Base-by-base conservation (phyloP, 768 basidiomycete species). In the Collybiopsis confluens region DNA sequence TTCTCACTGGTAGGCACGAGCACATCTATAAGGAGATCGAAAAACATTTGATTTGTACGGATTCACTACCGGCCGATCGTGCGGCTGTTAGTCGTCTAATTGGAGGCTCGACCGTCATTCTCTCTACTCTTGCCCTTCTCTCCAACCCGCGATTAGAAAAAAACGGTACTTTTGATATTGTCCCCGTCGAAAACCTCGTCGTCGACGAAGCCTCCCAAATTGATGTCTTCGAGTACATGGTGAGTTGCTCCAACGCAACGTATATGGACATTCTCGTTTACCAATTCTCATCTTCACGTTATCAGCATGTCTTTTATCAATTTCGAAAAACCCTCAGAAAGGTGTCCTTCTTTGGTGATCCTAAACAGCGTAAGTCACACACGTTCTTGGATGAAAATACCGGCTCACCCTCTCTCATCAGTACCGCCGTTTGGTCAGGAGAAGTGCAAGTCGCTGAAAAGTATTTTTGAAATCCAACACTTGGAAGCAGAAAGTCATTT, bases 161-260 rank as follows among this genome's bases (percentile, higher is more conserved):
- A 0, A 66, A 67, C 13, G 61, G 64, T 1, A 20, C 74, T 6
- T 75, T 73, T 58, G 41, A 61, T 0, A 27, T 73, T 3, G 62
- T 78, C 1, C 78, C 77, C 1, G 63, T 79, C 20, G 70, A 68
- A 23, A 64, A 69, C n/a, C 68, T 82, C 1, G 69, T 82, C n/a
- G 66, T 82, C n/a, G 80, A 82, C 52, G 79, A 82, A 62, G 80
- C 78, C 2, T 79, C 77, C 6, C 78, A 79, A 49, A 78, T 81
- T 20, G 72, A 74, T 23, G 61, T 71, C 3, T 74, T 73, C 26
- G 76, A 78, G 24, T 80, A 75, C 54, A 59, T 81, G 70, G 79
- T 79, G 16, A 37, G 66, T 49, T 21, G 30, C 3, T 18, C 36
- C n/a, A n/a, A n/a, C n/a, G n/a, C n/a, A n/a, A n/a, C n/a, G n/a